These are phyloP conservation scores for Berkeleyomyces basicola DNA, from an alignment of 2,329 filamentous ascomycete genomes.

Conservation along the genomic window DNA sequence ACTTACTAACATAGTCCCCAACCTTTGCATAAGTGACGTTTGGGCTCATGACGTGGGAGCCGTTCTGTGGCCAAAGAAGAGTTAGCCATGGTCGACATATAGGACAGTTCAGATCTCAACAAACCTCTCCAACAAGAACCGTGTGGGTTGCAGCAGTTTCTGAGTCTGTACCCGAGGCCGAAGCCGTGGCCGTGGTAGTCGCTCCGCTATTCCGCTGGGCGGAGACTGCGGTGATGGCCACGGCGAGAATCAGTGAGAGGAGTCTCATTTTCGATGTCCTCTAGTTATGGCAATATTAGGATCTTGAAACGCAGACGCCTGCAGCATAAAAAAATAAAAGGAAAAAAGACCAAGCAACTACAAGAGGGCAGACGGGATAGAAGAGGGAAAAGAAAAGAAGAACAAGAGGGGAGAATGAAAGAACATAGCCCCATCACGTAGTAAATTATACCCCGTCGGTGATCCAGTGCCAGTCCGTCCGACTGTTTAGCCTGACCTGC, in stretches of 20 bases:
- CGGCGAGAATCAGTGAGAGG: background rate
- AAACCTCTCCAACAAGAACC: constrained; percentile 13
- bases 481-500: background rate
- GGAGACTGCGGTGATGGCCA: background rate
- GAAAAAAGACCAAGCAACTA: background rate
- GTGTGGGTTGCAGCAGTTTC: constrained; percentile 12
- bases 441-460: background rate
- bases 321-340: background rate
- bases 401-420: background rate
- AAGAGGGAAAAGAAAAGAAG: background rate
- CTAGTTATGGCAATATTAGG: background rate
- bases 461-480: background rate
- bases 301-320: background rate
- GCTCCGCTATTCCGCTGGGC: background rate
- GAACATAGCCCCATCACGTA: background rate
- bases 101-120: background rate
- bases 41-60: constrained; percentile 21
- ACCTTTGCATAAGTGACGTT: constrained; percentile 21
- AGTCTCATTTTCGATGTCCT: background rate
- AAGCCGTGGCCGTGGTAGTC: constrained; percentile 11
- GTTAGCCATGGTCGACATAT: background rate
- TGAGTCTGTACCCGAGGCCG: background rate
- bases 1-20: constrained; percentile 32
- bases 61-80: constrained; percentile 14
- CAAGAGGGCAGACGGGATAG: background rate